Evolutionary conservation across 441 rosid species (phyloP).

Genomic region (Mallotus japonicus): DNA sequence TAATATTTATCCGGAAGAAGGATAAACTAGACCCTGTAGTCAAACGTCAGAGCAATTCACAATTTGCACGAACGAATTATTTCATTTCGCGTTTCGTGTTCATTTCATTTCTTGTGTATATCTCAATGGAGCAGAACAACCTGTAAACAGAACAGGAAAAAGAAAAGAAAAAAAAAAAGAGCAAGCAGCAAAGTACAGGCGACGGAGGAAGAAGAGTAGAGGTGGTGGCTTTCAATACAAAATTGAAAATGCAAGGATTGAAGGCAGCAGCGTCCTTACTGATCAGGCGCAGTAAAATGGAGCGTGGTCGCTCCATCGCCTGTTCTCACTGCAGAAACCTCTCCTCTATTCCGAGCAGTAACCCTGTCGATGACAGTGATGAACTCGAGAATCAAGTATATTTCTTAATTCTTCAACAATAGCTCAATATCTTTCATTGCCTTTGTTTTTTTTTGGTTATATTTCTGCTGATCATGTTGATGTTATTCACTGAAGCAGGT

Average conservation of each 20-base stretch:
- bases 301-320: conserved; percentile 21
- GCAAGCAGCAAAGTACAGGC: background rate
- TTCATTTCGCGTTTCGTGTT: background rate
- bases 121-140: conserved; percentile 9
- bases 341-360: conserved; percentile 40
- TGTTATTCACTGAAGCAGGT: conserved; percentile 41
- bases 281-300: conserved; percentile 28
- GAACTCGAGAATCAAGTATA: conserved; percentile 53
- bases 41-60: conserved; percentile 5
- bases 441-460: background rate
- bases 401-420: background rate
- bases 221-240: no score
- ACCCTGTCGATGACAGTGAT: conserved; percentile 34
- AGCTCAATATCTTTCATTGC: background rate
- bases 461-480: no score
- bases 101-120: background rate
- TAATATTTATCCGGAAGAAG: background rate
- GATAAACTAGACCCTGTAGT: background rate
- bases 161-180: no score
- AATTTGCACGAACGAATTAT: no score
- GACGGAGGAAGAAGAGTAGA: no score
- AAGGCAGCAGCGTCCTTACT: conserved; percentile 25
- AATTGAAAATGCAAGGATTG: conserved; percentile 35
- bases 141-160: no score
- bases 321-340: conserved; percentile 27